Evolutionary conservation across 306 rosid genomes (phyloP), one percentile per base, ranked within the genome.

Genomic region (Trifolium fragiferum): DNA sequence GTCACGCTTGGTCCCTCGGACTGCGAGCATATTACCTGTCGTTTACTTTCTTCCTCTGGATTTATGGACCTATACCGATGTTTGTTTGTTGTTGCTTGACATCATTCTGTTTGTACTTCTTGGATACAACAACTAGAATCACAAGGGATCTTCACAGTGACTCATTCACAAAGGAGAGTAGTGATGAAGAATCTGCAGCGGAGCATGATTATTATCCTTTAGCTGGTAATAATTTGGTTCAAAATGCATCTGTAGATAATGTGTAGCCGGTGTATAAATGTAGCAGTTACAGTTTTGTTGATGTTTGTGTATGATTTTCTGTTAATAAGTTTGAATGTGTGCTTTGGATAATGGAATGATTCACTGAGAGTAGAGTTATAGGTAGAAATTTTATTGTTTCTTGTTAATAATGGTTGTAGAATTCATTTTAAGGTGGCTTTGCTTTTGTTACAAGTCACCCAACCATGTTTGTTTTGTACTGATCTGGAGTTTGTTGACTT

Each of bases 11-110:
- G 96, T 90, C 97, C 11, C 86, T 93, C 0, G 97, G 98, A 57
- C 61, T 90, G 72, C 68, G 97, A 79, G 92, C 98, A 21, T 90
- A 89, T 78, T 91, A 89, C 80, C 32, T 93, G 41, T 93, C 98
- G 20, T 89, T 93, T 75, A 84, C 96, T 57, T 88, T 89, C 87
- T 85, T 93, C 83, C 90, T 93, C 3, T 93, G 93, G 98, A 88
- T 90, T 43, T 91, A 88, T 74, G 97, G 97, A 0, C 92, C 98
- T 16, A 89, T 93, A 10, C 89, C 92, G 35, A 93, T 93, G 96
- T 81, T 93, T 78, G 81, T 59, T 41, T 86, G 93, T 65, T 87
- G 88, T 76, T 79, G 91, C 70, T 51, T 90, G 61, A 86, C 90
- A 76, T 72, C 82, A 10, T 75, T 80, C 27, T 20, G 77, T 68